Evolutionary conservation across 768 basidiomycete species (phyloP), one percentile per base, ranked within the genome.

Genomic region (Collybia sp.): DNA sequence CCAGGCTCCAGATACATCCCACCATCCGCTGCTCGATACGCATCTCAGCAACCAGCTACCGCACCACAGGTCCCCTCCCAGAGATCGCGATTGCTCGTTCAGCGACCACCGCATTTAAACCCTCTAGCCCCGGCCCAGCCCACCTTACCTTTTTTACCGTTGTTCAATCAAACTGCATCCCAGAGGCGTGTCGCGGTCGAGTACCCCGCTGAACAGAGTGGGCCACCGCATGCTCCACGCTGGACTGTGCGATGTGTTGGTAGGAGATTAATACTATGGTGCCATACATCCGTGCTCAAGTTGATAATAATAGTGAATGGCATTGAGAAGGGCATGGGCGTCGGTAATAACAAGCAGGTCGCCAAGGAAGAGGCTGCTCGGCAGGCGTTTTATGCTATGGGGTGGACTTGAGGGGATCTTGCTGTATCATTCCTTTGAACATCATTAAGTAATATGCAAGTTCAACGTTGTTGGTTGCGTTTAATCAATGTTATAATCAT

Each of bases 351-450:
- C 60, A 89, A 89, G 61, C 86, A 89, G 57, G 63, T 77, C 1
- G 87, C 87, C 6, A 89, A 88, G 61, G 87, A 89, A 56, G 82
- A 83, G 46, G 87, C 87, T 0, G 86, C 87, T 13, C 72, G 77
- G 47, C 69, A 79, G 53, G 87, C 87, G 8, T 87, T 78, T 63
- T 77, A 79, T 56, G 73, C 76, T 8, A 82, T 89, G 84, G 86
- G 87, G 30, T 88, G 86, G 86, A 78, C 79, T 33, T 71, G 55
- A 48, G 39, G n/a, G 5, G 18, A 17, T 19, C 25, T 13, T 19
- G 30, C 12, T 47, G 40, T 33, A 13, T 42, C 19, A 25, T 17
- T 15, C n/a, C n/a, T n/a, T n/a, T n/a, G n/a, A 46, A 40, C 17
- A 16, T 6, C 12, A 15, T 30, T 30, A n/a, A 25, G 25, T 25